Conservation (phyloP, 139 green algal species). For the Microglena sp. region DNA sequence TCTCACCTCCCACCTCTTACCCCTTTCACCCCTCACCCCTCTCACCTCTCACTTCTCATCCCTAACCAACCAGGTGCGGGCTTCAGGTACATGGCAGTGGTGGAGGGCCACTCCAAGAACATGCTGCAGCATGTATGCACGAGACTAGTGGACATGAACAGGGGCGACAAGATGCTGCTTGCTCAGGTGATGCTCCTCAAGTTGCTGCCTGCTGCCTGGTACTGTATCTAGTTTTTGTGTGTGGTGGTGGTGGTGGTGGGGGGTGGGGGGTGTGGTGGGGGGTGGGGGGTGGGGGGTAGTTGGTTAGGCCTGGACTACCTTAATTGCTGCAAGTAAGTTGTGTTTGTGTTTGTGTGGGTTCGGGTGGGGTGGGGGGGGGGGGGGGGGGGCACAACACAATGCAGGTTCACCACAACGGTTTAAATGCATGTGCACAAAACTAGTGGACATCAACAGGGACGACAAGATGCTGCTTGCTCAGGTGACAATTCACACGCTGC, state of each 20-base stretch:
- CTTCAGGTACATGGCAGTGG: constrained; percentile 17
- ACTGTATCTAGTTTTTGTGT: neutral
- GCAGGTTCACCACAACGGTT: neutral
- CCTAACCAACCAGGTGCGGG: too few species aligned
- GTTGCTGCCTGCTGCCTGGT: neutral
- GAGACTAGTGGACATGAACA: neutral
- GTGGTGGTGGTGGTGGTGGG: too few species aligned
- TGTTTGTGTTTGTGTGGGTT: neutral
- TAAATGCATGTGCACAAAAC: neutral
- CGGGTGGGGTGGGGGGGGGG: neutral
- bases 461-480: constrained; percentile 22
- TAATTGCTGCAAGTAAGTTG: neutral
- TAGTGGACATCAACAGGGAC: constrained; percentile 4
- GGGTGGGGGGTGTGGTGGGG: too few species aligned
- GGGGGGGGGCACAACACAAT: constrained; percentile 1
- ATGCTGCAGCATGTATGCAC: neutral
- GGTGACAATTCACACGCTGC: neutral
- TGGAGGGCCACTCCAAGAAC: constrained; percentile 10
- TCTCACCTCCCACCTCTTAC: too few species aligned
- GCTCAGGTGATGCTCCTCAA: constrained; percentile 9
- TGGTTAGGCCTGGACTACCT: neutral
- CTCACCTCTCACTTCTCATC: too few species aligned
- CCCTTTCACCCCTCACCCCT: too few species aligned
- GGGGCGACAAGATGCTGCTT: neutral
- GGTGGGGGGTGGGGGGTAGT: too few species aligned